Evolutionary conservation across 805 yeast species (phyloP).

Genomic region (Nakazawaea wyomingensis): DNA sequence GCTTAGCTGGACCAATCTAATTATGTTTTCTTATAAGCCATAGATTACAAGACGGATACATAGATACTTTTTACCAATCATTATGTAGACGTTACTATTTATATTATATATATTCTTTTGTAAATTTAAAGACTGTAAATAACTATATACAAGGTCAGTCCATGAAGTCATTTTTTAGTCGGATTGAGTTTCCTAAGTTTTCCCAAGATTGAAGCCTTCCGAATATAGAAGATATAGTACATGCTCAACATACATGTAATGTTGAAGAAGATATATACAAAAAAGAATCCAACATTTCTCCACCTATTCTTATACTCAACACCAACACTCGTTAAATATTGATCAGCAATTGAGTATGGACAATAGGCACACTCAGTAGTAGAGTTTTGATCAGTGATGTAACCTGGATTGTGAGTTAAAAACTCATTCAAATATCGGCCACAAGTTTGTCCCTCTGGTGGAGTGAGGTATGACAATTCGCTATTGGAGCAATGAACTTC

Average conservation of each 20-base stretch:
- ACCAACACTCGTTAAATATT: slow-evolving; percentile 37
- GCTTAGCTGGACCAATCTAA: too few relatives aligned
- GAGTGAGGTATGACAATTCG: slow-evolving; percentile 47
- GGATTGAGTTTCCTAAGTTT: not conserved
- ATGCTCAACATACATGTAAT: slow-evolving; percentile 30
- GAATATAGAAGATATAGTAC: not conserved
- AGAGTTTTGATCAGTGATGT: slow-evolving; percentile 47
- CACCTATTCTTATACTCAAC: slow-evolving; percentile 46
- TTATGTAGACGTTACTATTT: too few relatives aligned
- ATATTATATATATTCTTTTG: too few relatives aligned
- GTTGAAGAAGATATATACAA: slow-evolving; percentile 54
- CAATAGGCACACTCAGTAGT: slow-evolving; percentile 47
- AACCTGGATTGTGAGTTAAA: slow-evolving; percentile 45
- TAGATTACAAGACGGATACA: too few relatives aligned
- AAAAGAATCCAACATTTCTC: slow-evolving; percentile 63
- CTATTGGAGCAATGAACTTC: slow-evolving; percentile 40
- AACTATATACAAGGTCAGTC: too few relatives aligned
- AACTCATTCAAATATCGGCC: slow-evolving; percentile 43
- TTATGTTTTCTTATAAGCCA: too few relatives aligned
- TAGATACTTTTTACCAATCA: too few relatives aligned
- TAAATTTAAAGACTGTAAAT: too few relatives aligned
- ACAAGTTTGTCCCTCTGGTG: slow-evolving; percentile 64
- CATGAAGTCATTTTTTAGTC: slow-evolving; percentile 19
- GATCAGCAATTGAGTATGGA: slow-evolving; percentile 38
- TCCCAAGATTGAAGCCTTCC: not conserved